phyloP scores from a whole-genome alignment of 148 eudicot species.

The Dianthus caryophyllus region DNA sequence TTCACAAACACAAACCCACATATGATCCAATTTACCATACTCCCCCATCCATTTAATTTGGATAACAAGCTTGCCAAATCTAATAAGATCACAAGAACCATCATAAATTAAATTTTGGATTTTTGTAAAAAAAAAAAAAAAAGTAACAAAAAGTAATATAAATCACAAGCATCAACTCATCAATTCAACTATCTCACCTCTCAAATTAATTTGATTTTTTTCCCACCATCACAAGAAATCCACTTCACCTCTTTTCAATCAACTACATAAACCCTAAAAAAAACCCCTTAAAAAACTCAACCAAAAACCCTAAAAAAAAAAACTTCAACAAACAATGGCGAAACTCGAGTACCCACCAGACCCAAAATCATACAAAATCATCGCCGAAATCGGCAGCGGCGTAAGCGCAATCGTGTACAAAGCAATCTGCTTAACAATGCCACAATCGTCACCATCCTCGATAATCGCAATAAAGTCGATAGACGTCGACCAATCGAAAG shows the following conservation, averaged over 20 bases:
- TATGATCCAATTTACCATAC: too few species aligned
- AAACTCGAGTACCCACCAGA: slow-evolving; percentile 46
- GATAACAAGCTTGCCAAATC: too few species aligned
- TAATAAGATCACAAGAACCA: background rate
- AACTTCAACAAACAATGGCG: slow-evolving; percentile 9
- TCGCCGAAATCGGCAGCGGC: slow-evolving; percentile 59
- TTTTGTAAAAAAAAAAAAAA: too few species aligned
- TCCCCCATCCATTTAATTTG: too few species aligned
- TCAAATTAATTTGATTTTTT: background rate
- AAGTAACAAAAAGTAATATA: slow-evolving; percentile 2
- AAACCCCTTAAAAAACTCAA: background rate
- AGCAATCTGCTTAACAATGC: slow-evolving; percentile 41
- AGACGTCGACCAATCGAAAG: slow-evolving; percentile 48
- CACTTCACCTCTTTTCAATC: background rate
- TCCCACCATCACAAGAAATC: slow-evolving; percentile 13
- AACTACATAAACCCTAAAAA: background rate
- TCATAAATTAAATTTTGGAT: too few species aligned
- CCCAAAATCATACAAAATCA: slow-evolving; percentile 40
- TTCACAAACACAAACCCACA: too few species aligned
- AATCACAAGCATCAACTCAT: slow-evolving; percentile 37
- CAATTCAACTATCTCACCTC: background rate
- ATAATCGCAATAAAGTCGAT: slow-evolving; percentile 67
- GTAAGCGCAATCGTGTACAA: slow-evolving; percentile 66
- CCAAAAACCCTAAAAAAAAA: background rate
- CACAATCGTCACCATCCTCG: slow-evolving; percentile 33